These are phyloP conservation scores for Artemisia argyi DNA, from an alignment of 129 eudicot species.

Conservation along the genomic window DNA sequence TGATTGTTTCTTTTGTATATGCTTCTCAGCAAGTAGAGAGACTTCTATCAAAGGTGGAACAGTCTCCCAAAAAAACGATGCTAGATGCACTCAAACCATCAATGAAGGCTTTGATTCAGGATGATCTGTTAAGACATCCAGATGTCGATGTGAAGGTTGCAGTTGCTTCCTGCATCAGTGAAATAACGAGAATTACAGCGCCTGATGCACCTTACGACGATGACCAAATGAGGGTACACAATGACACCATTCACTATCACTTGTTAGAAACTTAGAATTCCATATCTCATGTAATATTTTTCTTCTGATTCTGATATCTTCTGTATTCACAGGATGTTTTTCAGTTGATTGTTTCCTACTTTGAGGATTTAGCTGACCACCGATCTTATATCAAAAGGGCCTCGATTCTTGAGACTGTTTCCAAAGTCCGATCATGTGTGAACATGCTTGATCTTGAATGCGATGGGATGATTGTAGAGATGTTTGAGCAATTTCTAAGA, in stretches of 20 bases:
- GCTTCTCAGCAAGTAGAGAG: constrained; percentile 54
- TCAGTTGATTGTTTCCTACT: constrained; percentile 69
- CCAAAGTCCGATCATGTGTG: constrained; percentile 83
- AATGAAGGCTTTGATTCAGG: constrained; percentile 58
- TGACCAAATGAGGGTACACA: constrained; percentile 7
- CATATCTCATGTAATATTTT: not conserved
- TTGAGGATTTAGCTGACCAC: constrained; percentile 53
- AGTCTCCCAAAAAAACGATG: constrained; percentile 74
- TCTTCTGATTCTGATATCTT: not conserved
- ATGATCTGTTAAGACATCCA: constrained; percentile 57
- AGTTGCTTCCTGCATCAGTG: constrained; percentile 7
- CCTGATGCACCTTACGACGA: not conserved
- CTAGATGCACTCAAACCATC: constrained; percentile 68
- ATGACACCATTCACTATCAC: not conserved
- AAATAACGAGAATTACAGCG: not conserved
- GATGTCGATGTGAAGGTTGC: constrained; percentile 67
- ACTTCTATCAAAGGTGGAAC: constrained; percentile 68
- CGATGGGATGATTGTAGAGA: constrained; percentile 57
- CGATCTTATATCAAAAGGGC: constrained; percentile 56
- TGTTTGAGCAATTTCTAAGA: constrained; percentile 74
- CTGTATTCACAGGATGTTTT: constrained; percentile 57
- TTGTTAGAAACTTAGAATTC: not conserved
- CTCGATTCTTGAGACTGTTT: constrained; percentile 68
- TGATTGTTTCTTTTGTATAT: constrained; percentile 16
- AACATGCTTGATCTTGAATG: constrained; percentile 85